phyloP scores from a whole-genome alignment of 2,329 filamentous ascomycete genomes.

The Colletotrichum musicola region DNA sequence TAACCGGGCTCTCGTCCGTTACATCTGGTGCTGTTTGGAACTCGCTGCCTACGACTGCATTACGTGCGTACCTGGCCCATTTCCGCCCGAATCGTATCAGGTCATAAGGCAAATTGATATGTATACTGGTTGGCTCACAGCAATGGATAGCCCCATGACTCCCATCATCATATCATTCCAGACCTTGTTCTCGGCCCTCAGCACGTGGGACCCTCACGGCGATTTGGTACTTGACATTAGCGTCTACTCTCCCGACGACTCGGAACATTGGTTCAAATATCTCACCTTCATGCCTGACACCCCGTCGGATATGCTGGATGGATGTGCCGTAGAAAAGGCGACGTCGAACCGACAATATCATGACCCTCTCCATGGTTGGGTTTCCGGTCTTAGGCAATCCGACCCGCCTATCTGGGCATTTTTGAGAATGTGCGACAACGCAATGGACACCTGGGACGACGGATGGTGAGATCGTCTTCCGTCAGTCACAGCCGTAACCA shows the following conservation, averaged over 20 bases:
- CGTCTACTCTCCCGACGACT: constrained; percentile 48
- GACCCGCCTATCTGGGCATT: constrained; percentile 38
- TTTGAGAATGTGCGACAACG: constrained; percentile 41
- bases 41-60: constrained; percentile 47
- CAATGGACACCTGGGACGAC: constrained; percentile 34
- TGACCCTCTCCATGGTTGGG: constrained; percentile 43
- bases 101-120: too few relatives aligned
- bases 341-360: constrained; percentile 3
- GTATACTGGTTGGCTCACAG: constrained; percentile 18
- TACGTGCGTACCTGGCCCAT: constrained; percentile 35
- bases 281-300: constrained; percentile 45
- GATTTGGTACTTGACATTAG: constrained; percentile 48
- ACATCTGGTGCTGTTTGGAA: constrained; percentile 48
- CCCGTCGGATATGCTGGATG: constrained; percentile 8
- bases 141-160: constrained; percentile 28
- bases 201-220: constrained; percentile 44
- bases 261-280: constrained; percentile 48
- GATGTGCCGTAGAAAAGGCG: neutral
- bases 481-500: constrained; percentile 45
- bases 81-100: too few relatives aligned
- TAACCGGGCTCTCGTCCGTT: constrained; percentile 45
- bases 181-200: constrained; percentile 45
- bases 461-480: constrained; percentile 46
- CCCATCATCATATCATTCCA: constrained; percentile 41
- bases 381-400: constrained; percentile 39